Conservation (phyloP, 148 eudicot genomes). For the Silene conica region DNA sequence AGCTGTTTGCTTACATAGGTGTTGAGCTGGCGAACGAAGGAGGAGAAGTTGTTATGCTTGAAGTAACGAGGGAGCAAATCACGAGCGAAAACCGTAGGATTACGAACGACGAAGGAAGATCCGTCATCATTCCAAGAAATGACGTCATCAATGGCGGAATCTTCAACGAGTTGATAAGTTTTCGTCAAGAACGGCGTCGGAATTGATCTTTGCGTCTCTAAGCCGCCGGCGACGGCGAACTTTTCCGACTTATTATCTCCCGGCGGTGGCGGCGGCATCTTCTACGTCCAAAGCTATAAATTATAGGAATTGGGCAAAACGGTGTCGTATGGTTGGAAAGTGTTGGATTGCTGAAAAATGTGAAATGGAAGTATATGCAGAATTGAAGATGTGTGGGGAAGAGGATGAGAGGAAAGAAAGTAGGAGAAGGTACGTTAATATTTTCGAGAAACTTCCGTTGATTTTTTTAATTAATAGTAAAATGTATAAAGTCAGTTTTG, state of each 20-base stretch:
- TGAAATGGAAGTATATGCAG: not conserved
- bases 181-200: constrained; percentile 90
- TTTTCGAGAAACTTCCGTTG: constrained; percentile 49
- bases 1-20: constrained; percentile 59
- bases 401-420: constrained; percentile 10
- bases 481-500: not conserved
- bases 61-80: constrained; percentile 89
- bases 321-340: not conserved
- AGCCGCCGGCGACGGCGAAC: constrained; percentile 29
- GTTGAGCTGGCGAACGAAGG: constrained; percentile 85
- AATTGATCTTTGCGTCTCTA: constrained; percentile 39
- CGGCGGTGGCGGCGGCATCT: constrained; percentile 45
- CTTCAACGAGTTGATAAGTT: constrained; percentile 81
- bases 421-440: constrained; percentile 44
- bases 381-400: not conserved
- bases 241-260: constrained; percentile 38
- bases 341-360: not conserved
- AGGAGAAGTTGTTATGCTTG: constrained; percentile 93
- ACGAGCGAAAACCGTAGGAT: constrained; percentile 82
- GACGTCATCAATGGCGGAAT: constrained; percentile 59
- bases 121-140: constrained; percentile 96
- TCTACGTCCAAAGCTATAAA: not conserved
- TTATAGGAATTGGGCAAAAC: not conserved
- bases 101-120: constrained; percentile 83
- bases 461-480: constrained; percentile 1